Base-by-base conservation (phyloP, 176 grass and related monocot species). In the Puya raimondii region DNA sequence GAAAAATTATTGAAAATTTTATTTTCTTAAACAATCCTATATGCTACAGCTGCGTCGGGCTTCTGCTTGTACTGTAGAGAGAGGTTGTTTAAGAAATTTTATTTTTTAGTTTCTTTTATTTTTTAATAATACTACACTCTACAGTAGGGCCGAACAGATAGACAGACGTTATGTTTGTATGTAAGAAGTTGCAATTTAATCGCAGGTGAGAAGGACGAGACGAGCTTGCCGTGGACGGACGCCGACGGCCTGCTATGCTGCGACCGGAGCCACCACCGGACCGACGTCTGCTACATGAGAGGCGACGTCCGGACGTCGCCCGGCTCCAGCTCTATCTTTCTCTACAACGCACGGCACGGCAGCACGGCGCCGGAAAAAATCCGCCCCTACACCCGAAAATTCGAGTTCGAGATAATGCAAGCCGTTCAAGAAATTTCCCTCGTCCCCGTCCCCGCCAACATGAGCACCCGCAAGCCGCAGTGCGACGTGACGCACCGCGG, bases 381-480 rank as follows among this genome's bases (percentile, higher is more conserved):
- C 50, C 87, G 78, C 0, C 95, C 95, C 9, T 99, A 99, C 87
- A 99, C 95, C 71, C 80, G 95, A 67, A 99, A 99, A 83, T 99
- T 87, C 68, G 95, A 99, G 82, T 54, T 29, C 17, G 67, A 80
- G 61, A 84, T 99, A 78, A 99, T 90, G 84, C 33, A 68, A 66
- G 78, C 75, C 74, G 88, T 99, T 71, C 84, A 86, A 58, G 90
- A 99, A 83, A 74, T 92, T 21, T 79, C 75, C 68, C 83, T 99
- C 66, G 70, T 74, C 51, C 79, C 66, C 42, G 29, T 49, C 54
- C n/a, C 64, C 25, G 48, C 49, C 22, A 15, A 16, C n/a, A 22
- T 13, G 15, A 3, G 16, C 17, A 12, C 74, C 83, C 33, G 10
- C 51, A 16, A 65, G 1, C 64, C 72, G 2, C 70, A 84, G 29